phyloP scores from a whole-genome alignment of 2,329 filamentous ascomycete genomes.

The Parasarocladium wereldwijsianum region DNA sequence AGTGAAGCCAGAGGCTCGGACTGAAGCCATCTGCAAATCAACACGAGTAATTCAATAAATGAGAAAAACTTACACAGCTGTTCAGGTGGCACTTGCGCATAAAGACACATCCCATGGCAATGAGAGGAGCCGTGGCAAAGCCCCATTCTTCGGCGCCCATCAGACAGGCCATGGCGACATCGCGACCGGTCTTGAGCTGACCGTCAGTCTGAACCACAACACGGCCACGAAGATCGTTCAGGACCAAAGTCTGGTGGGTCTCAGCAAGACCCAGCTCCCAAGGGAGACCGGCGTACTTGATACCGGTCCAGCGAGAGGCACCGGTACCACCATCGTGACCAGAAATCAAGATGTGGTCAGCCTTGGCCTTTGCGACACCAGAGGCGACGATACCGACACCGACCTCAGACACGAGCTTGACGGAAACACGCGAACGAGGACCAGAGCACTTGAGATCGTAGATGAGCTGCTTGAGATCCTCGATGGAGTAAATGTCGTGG shows the following conservation, averaged over 20 bases:
- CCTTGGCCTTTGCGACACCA: slow-evolving; percentile 94
- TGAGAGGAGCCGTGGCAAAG: slow-evolving; percentile 86
- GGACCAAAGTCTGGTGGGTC: slow-evolving; percentile 88
- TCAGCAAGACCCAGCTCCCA: slow-evolving; percentile 96
- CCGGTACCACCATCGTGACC: slow-evolving; percentile 95
- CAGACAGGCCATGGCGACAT: slow-evolving; percentile 87
- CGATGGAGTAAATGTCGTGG: slow-evolving; percentile 97
- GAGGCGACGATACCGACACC: slow-evolving; percentile 96
- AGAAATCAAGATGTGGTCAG: slow-evolving; percentile 91
- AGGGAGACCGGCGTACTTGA: slow-evolving; percentile 93
- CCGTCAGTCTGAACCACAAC: slow-evolving; percentile 94
- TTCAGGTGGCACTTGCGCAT: slow-evolving; percentile 62
- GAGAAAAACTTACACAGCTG: slow-evolving; percentile 4
- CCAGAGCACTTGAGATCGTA: slow-evolving; percentile 97
- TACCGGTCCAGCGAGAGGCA: slow-evolving; percentile 94
- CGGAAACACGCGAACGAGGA: slow-evolving; percentile 79
- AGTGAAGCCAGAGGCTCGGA: too few relatives aligned
- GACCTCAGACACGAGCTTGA: slow-evolving; percentile 95
- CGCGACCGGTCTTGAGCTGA: slow-evolving; percentile 80
- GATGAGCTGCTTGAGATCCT: slow-evolving; percentile 94
- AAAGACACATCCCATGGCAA: slow-evolving; percentile 94
- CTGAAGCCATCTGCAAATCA: too few relatives aligned
- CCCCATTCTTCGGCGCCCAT: slow-evolving; percentile 98
- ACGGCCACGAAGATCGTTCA: slow-evolving; percentile 91
- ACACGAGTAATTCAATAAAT: background rate